Evolutionary conservation across 257 asterid species (phyloP).

Genomic region (Solanum pennellii): DNA sequence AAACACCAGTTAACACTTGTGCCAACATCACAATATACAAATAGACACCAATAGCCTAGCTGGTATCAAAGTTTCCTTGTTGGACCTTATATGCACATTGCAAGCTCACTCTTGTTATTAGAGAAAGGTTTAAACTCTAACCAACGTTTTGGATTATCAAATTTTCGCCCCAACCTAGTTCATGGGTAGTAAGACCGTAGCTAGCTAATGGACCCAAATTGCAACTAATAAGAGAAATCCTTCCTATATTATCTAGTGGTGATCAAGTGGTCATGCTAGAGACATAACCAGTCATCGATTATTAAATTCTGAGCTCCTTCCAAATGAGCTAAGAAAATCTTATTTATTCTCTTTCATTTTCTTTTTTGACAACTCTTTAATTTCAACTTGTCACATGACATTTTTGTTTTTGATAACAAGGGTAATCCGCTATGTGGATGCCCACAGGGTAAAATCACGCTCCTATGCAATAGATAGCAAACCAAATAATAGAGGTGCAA

Average conservation of each 20-base stretch:
- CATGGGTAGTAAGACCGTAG: not conserved
- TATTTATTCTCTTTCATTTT: not conserved
- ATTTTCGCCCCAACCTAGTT: not conserved
- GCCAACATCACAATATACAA: not conserved
- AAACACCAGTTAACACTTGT: not conserved
- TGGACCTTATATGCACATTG: not conserved
- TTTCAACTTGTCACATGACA: not conserved
- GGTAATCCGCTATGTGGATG: too few species aligned
- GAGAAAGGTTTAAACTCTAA: not conserved
- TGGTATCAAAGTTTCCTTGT: not conserved
- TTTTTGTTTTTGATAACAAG: too few species aligned
- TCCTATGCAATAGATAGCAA: too few species aligned
- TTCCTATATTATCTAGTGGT: not conserved
- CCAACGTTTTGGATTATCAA: not conserved
- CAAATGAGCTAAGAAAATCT: not conserved
- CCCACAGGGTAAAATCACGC: accelerated
- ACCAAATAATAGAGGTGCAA: too few species aligned
- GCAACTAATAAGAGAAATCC: not conserved
- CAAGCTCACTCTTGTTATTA: not conserved
- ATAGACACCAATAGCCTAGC: not conserved
- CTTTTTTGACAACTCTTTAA: not conserved
- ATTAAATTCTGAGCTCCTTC: not conserved
- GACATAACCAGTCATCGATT: not conserved
- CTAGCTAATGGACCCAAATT: not conserved
- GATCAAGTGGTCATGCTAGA: not conserved